Evolutionary conservation across 1,139 yeast genomes (phyloP).

Genomic region (Yamadazyma buinensis): DNA sequence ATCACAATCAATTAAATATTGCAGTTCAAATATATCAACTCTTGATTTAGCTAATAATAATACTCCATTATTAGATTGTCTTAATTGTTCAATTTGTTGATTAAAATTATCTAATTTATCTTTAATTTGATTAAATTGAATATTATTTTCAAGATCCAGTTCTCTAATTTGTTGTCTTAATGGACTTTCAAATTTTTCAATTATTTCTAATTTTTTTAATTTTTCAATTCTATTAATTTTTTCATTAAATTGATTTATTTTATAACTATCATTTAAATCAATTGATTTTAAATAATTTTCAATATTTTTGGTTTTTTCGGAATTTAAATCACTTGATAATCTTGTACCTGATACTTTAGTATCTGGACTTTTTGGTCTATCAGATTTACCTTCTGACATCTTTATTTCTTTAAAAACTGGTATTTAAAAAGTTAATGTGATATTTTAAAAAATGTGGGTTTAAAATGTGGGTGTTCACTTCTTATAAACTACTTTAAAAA

Average conservation of each 20-base stretch:
- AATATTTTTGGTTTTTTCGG: conserved; percentile 2
- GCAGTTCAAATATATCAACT: background rate
- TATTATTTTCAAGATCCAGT: background rate
- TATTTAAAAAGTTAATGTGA: too few relatives aligned
- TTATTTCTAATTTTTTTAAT: background rate
- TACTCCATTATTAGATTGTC: background rate
- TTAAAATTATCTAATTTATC: conserved; percentile 9
- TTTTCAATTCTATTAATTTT: background rate
- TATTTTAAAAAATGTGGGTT: too few relatives aligned
- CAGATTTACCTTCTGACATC: too few relatives aligned
- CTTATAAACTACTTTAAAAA: too few relatives aligned
- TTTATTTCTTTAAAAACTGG: too few relatives aligned
- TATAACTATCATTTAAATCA: conserved; percentile 4
- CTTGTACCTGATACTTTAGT: too few relatives aligned
- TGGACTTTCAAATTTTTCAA: background rate
- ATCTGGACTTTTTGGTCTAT: background rate
- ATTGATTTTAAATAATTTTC: conserved; percentile 4
- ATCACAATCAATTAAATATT: too few relatives aligned
- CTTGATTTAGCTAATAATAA: background rate
- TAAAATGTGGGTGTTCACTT: too few relatives aligned
- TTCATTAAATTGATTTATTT: conserved; percentile 2
- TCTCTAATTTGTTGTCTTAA: conserved; percentile 1
- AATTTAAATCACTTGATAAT: too few relatives aligned
- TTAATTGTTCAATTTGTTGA: conserved; percentile 5
- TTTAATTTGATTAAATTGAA: conserved; percentile 1